phyloP scores from a whole-genome alignment of 768 basidiomycete genomes.

The Boletus rufocinnamomeus region DNA sequence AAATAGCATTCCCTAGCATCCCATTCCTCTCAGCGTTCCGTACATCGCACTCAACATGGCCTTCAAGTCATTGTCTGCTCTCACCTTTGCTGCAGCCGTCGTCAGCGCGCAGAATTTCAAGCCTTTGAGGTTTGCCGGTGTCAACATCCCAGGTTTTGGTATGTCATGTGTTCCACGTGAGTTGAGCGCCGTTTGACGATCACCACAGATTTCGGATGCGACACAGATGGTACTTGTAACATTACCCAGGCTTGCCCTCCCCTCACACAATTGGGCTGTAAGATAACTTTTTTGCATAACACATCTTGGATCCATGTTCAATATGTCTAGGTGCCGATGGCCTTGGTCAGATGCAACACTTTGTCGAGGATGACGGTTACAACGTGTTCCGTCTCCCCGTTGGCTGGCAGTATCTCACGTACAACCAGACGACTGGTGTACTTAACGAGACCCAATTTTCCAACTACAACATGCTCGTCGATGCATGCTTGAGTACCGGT shows the following conservation, averaged over 20 bases:
- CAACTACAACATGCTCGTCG: slow-evolving; percentile 50
- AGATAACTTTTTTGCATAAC: background rate
- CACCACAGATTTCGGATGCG: slow-evolving; percentile 47
- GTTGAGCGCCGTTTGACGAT: background rate
- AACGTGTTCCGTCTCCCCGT: slow-evolving; percentile 62
- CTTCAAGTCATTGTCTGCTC: slow-evolving; percentile 17
- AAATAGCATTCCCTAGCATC: background rate
- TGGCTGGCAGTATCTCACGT: slow-evolving; percentile 57
- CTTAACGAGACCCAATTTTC: slow-evolving; percentile 47
- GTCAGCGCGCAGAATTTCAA: slow-evolving; percentile 21
- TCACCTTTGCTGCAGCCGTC: slow-evolving; percentile 12
- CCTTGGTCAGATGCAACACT: slow-evolving; percentile 62
- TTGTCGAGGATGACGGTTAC: slow-evolving; percentile 53
- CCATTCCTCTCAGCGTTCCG: background rate
- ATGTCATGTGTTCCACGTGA: background rate
- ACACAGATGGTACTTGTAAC: slow-evolving; percentile 45
- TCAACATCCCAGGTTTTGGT: slow-evolving; percentile 58
- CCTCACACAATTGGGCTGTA: slow-evolving; percentile 46
- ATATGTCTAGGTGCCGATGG: slow-evolving; percentile 12
- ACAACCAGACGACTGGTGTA: slow-evolving; percentile 39
- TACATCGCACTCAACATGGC: slow-evolving; percentile 16
- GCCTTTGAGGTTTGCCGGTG: slow-evolving; percentile 41
- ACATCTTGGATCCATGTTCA: background rate
- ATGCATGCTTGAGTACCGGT: slow-evolving; percentile 46
- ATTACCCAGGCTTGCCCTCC: slow-evolving; percentile 45